Base-by-base conservation (phyloP, 495 filamentous ascomycete species). In the Penicillium riverlandense region DNA sequence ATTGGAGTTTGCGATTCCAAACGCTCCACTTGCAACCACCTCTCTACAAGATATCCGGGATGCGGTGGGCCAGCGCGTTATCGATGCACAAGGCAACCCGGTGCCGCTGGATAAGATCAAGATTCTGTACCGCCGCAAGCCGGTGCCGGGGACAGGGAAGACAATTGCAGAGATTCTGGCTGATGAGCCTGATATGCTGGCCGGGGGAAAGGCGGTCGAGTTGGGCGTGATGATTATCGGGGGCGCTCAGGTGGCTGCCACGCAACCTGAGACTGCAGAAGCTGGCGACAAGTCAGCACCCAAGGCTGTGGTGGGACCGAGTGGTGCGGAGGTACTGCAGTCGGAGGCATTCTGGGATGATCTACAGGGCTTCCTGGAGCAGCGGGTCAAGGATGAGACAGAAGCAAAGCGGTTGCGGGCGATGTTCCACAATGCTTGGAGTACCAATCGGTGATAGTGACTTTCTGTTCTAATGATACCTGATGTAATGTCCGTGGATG, bases 181-280 rank as follows among this genome's bases (percentile, higher is more conserved):
- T 7, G 72, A 71, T 43, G 67, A 70, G 44, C 63, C 62, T 0
- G 62, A 57, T 9, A 50, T 66, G 45, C 42, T 67, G 38, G 52
- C 52, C 27, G 68, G 62, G 0, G 71, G 61, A 6, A 65, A 67
- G 45, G 67, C 64, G 40, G 71, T 82, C 6, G 87, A 92, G 68
- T 79, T 97, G 42, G 78, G 76, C 0, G 74, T 95, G 28, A 96
- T 98, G 92, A 70, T 95, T 16, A 83, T 97, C 53, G 88, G 84
- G 8, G 79, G 71, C 13, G 71, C 71, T 30, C 53, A 57, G 53
- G 55, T 56, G 29, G 49, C 63, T 33, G 63, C 63, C 8, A 41
- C 44, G 1, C 50, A 54, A 35, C 31, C 53, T 52, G 54, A 28
- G 62, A 55, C 45, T 54, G 58, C 53, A 62, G 43, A 48, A 51